These are phyloP conservation scores for Agaricus sinodeliciosus DNA, from an alignment of 768 basidiomycete species.

Conservation along the genomic window DNA sequence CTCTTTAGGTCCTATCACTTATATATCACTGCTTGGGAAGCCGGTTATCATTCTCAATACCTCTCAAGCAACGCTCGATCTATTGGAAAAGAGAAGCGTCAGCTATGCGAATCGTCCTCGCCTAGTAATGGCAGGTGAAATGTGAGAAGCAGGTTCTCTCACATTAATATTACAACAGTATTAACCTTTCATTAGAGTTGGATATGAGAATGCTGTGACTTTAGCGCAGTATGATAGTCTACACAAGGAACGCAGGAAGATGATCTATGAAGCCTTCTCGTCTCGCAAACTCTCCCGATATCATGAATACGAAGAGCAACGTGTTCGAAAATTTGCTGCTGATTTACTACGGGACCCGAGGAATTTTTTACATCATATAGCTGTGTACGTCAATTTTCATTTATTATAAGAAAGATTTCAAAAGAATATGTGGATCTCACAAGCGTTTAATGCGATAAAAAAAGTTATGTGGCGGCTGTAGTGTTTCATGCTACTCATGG, in stretches of 20 bases:
- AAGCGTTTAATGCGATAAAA: not conserved
- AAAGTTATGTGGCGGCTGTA: slow-evolving; percentile 5
- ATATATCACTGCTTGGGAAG: slow-evolving; percentile 3
- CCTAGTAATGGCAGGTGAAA: slow-evolving; percentile 24
- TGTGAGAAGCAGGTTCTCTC: slow-evolving; percentile 6
- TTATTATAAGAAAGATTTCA: not conserved
- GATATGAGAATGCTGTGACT: slow-evolving; percentile 8
- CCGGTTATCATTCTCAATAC: slow-evolving; percentile 17
- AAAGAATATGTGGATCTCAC: not conserved
- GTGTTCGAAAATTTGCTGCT: slow-evolving; percentile 2
- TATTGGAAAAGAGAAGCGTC: slow-evolving; percentile 24
- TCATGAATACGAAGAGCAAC: slow-evolving; percentile 6
- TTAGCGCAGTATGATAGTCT: slow-evolving; percentile 1
- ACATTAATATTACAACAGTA: not conserved
- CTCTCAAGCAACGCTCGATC: slow-evolving; percentile 20
- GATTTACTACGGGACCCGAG: slow-evolving; percentile 1
- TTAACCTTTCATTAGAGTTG: not conserved
- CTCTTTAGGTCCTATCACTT: not conserved
- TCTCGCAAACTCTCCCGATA: slow-evolving; percentile 4
- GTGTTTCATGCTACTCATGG: slow-evolving; percentile 8
- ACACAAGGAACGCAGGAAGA: slow-evolving; percentile 6
- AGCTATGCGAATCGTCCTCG: slow-evolving; percentile 26
- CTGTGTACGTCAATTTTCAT: not conserved
- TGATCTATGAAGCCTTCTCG: slow-evolving; percentile 9
- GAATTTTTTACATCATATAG: slow-evolving; percentile 3